phyloP scores from a whole-genome alignment of 306 rosid species.

The Fragaria ananassa region DNA sequence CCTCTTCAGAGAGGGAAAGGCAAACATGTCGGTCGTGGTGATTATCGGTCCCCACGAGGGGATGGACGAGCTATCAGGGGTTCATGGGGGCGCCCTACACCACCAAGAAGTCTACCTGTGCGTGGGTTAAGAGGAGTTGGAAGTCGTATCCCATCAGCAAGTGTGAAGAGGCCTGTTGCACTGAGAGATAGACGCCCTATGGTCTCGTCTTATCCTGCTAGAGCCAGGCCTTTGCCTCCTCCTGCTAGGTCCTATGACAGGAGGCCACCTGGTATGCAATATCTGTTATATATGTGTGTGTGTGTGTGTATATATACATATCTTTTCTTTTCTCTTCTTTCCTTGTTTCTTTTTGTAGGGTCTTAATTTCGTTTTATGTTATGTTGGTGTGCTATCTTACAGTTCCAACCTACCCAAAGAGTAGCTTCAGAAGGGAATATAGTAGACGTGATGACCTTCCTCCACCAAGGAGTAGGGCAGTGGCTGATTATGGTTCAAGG shows the following conservation, averaged over 20 bases:
- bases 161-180: slow-evolving; percentile 58
- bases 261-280: slow-evolving; percentile 70
- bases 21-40: slow-evolving; percentile 67
- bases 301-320: no score
- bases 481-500: slow-evolving; percentile 72
- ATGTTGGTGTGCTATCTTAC: slow-evolving; percentile 12
- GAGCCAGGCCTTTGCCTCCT: slow-evolving; percentile 72
- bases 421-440: slow-evolving; percentile 78
- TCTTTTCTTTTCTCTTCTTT: neutral
- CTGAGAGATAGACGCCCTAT: slow-evolving; percentile 79
- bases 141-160: slow-evolving; percentile 57
- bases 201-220: slow-evolving; percentile 49
- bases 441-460: slow-evolving; percentile 75
- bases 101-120: slow-evolving; percentile 54
- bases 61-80: slow-evolving; percentile 53
- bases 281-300: no score
- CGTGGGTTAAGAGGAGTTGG: slow-evolving; percentile 69
- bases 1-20: slow-evolving; percentile 96
- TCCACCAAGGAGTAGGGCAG: slow-evolving; percentile 78
- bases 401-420: slow-evolving; percentile 74
- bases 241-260: slow-evolving; percentile 77
- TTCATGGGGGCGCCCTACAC: slow-evolving; percentile 69
- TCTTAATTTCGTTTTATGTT: neutral
- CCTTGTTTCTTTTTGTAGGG: neutral
- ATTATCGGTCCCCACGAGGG: slow-evolving; percentile 54